Percentiles rank a stretch among this genome's conserved stretches.
Conservation (phyloP, 2,329 filamentous ascomycete genomes). For the Aureobasidium mangrovei region DNA sequence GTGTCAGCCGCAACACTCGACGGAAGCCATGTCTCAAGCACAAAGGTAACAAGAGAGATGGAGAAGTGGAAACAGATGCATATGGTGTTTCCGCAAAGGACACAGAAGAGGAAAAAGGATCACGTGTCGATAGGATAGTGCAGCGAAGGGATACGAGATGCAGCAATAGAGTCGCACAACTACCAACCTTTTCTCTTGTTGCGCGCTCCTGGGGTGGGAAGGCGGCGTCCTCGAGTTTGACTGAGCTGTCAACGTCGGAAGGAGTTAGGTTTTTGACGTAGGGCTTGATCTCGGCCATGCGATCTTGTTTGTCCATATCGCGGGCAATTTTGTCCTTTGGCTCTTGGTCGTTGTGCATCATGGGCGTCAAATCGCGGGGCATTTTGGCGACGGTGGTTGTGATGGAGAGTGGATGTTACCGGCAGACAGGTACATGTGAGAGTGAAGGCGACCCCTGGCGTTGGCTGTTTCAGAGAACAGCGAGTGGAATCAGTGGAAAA, state of each 20-base stretch:
- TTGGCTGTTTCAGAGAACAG: not conserved
- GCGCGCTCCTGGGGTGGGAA: conserved; percentile 52
- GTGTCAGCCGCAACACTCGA: not conserved
- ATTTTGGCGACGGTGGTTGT: conserved; percentile 22
- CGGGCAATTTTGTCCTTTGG: conserved; percentile 16
- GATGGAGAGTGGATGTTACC: not conserved
- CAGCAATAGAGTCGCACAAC: conserved; percentile 1
- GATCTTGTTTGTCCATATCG: conserved; percentile 31
- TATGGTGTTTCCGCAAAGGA: not conserved
- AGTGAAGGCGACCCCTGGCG: not conserved
- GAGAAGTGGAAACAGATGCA: not conserved
- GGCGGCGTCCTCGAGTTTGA: conserved; percentile 47
- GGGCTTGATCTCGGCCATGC: conserved; percentile 56
- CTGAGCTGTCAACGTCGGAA: conserved; percentile 55
- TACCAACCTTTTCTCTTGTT: conserved; percentile 51
- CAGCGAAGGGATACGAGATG: conserved; percentile 2
- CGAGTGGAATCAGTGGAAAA: not conserved
- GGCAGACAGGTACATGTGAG: not conserved
- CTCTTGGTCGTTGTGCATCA: conserved; percentile 26
- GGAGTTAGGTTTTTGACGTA: conserved; percentile 65
- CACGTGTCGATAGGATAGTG: conserved; percentile 15
- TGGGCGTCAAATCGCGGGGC: conserved; percentile 36
- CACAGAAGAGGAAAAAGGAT: not conserved
- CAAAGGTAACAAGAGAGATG: not conserved
- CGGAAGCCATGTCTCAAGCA: not conserved